phyloP scores from a whole-genome alignment of 371 early-diverging fungal species.

The Mucor lusitanicus region DNA sequence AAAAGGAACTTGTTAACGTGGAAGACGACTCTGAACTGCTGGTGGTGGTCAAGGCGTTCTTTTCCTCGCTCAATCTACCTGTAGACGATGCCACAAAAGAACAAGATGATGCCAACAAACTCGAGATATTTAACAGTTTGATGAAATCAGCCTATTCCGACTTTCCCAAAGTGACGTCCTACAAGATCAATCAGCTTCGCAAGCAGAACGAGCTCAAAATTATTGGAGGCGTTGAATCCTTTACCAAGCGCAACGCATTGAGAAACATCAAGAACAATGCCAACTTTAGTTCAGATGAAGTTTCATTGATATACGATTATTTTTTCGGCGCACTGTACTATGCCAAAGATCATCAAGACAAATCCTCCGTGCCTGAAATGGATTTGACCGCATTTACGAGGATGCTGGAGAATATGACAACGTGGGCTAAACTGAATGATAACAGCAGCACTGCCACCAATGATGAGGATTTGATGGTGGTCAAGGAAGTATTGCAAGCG shows the following conservation, averaged over 20 bases:
- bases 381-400: conserved; percentile 61
- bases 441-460: neutral
- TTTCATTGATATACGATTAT: conserved; percentile 85
- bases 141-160: conserved; percentile 87
- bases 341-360: conserved; percentile 44
- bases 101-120: conserved; percentile 52
- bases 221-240: conserved; percentile 90
- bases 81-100: conserved; percentile 49
- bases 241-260: conserved; percentile 85
- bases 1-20: conserved; percentile 76
- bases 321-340: conserved; percentile 87
- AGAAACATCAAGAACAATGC: conserved; percentile 75
- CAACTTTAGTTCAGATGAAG: conserved; percentile 83
- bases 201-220: conserved; percentile 88
- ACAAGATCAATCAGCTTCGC: conserved; percentile 77
- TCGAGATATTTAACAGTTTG: conserved; percentile 86
- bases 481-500: conserved; percentile 7
- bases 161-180: conserved; percentile 80
- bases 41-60: conserved; percentile 75
- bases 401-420: conserved; percentile 31
- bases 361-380: conserved; percentile 48
- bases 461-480: neutral
- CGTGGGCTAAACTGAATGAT: conserved; percentile 28
- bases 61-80: conserved; percentile 66
- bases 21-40: conserved; percentile 93